These are phyloP conservation scores for Diospyros lotus DNA, from an alignment of 148 eudicot species.

Conservation along the genomic window DNA sequence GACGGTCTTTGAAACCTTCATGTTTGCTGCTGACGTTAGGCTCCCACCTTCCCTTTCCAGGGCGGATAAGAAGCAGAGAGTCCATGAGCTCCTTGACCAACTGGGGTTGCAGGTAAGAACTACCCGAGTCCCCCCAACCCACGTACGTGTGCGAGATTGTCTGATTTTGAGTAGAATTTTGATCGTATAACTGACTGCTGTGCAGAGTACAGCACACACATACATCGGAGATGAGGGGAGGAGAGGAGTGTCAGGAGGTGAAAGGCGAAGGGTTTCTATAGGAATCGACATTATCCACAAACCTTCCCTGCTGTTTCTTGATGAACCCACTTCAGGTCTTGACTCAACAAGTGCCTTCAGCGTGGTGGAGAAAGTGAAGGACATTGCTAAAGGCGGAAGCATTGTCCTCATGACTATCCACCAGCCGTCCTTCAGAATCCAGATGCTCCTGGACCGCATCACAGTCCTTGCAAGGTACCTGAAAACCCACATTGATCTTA, in stretches of 20 bases:
- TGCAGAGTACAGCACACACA: slow-evolving; percentile 40
- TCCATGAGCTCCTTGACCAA: slow-evolving; percentile 41
- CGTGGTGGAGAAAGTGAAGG: slow-evolving; percentile 53
- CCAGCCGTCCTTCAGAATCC: slow-evolving; percentile 50
- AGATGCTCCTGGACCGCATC: slow-evolving; percentile 51
- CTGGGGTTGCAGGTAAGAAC: slow-evolving; percentile 37
- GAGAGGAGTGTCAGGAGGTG: slow-evolving; percentile 55
- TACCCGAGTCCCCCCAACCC: background rate
- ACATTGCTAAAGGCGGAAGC: slow-evolving; percentile 44
- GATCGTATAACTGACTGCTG: background rate
- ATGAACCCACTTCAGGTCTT: slow-evolving; percentile 53
- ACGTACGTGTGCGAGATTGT: too few relatives aligned
- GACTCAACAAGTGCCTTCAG: slow-evolving; percentile 52
- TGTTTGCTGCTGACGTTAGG: slow-evolving; percentile 51
- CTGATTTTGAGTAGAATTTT: too few relatives aligned
- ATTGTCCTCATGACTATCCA: slow-evolving; percentile 56
- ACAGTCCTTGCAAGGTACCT: slow-evolving; percentile 46
- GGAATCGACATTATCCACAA: slow-evolving; percentile 56
- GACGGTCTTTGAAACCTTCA: slow-evolving; percentile 44
- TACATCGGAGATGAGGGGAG: slow-evolving; percentile 50
- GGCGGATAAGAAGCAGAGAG: slow-evolving; percentile 41
- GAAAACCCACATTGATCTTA: too few relatives aligned
- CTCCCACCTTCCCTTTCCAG: slow-evolving; percentile 48
- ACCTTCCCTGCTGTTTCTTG: slow-evolving; percentile 47
- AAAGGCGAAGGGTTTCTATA: slow-evolving; percentile 44